These are phyloP conservation scores for Rhynchospora pubera DNA, from an alignment of 176 grass and related monocot genomes.

Conservation along the genomic window DNA sequence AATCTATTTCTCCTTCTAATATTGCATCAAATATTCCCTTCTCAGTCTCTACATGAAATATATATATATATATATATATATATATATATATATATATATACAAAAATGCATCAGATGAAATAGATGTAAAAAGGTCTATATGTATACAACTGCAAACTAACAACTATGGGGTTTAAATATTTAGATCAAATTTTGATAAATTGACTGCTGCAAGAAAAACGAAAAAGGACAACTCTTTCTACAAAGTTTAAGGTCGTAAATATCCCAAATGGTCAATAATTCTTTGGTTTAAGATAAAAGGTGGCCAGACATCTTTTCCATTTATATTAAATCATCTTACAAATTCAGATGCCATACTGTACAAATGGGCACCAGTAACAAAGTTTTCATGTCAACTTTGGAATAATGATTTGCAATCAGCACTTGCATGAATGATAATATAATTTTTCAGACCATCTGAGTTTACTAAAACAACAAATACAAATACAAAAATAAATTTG, in stretches of 20 bases:
- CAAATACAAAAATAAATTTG: not conserved
- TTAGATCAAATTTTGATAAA: not conserved
- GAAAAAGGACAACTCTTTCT: not conserved
- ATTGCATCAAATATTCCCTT: constrained; percentile 94
- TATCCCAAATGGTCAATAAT: not conserved
- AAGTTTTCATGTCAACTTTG: not conserved
- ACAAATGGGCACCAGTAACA: not conserved
- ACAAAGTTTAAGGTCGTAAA: not conserved
- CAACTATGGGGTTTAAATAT: not conserved
- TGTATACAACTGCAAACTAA: not conserved
- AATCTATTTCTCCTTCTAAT: constrained; percentile 76
- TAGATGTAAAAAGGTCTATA: not conserved
- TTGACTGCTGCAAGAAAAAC: not conserved
- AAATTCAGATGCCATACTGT: not conserved
- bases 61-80: too few species aligned
- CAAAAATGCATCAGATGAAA: not conserved
- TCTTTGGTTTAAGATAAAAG: not conserved
- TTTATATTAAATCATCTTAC: not conserved
- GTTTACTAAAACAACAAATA: not conserved
- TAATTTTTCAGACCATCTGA: not conserved
- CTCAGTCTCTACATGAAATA: constrained; percentile 85
- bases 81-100: too few species aligned
- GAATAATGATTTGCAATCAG: not conserved
- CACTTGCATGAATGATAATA: not conserved
- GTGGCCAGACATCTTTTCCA: not conserved